Evolutionary conservation across 768 basidiomycete genomes (phyloP), one percentile per base, ranked within the genome.

Genomic region (Trametes meyenii): DNA sequence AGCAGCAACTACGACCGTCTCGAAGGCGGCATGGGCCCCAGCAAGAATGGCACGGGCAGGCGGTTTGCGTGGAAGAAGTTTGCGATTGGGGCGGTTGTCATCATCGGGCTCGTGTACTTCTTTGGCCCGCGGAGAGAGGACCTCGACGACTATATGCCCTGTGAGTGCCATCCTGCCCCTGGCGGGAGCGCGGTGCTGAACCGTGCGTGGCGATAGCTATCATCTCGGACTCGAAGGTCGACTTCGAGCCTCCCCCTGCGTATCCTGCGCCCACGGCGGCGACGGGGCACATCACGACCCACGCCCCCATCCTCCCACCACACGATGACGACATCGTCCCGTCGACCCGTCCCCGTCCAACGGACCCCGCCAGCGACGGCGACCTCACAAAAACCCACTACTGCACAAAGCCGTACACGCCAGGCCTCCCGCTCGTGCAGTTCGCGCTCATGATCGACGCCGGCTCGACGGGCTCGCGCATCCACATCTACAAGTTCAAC

Each of bases 401-500:
- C 76, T 98, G 95, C 76, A 81, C 81, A 0, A 57, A 73, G 0
- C 84, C 93, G 0, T 74, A 85, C 72, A 75, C 74, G 14, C 66
- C 81, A 1, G 69, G 74, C 53, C 70, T 78, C 50, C 81, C 83
- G 0, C 79, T 96, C 59, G 89, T 96, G 13, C 93, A 94, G 72
- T 99, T 92, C 74, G 95, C 94, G 0, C 83, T 98, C 69, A 97
- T 98, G 88, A 92, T 98, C 76, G 97, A 99, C 74, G 96, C 97
- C 0, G 97, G 97, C 23, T 98, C 96, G 17, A 97, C 95, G 0
- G 97, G 96, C 19, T 97, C 96, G 0, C 86, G 97, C 17, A 95
- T 98, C 70, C 97, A 99, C 81, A 83, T 98, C 35, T 99, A 98
- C 87, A 98, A 97, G 72, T 98, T 98, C 85, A 83, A 96, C 82